Conservation (phyloP, 2,329 filamentous ascomycete genomes). For the Lachnellula cervina region DNA sequence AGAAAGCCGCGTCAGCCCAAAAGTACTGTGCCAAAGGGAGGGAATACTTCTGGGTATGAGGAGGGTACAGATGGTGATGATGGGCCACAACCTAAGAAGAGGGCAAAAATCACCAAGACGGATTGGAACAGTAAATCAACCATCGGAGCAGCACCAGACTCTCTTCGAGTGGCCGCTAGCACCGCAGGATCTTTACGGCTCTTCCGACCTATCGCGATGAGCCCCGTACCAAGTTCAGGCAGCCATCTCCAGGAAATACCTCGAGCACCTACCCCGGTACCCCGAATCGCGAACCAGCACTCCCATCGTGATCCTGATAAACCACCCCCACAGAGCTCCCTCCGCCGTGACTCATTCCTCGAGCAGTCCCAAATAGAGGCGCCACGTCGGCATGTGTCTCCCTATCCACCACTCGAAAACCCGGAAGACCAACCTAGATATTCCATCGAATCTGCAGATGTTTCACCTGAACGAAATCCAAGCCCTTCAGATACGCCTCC, state of each 20-base stretch:
- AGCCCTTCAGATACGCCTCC: conserved; percentile 64
- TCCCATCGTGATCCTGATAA: conserved; percentile 17
- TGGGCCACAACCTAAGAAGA: conserved; percentile 54
- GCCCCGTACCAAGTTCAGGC: conserved; percentile 41
- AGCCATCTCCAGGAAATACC: conserved; percentile 67
- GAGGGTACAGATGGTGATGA: conserved; percentile 46
- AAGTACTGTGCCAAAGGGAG: conserved; percentile 34
- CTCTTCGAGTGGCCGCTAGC: conserved; percentile 82
- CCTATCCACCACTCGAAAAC: conserved; percentile 35
- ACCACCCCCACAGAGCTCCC: conserved; percentile 39
- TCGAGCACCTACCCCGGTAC: conserved; percentile 72
- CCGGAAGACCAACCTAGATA: conserved; percentile 29
- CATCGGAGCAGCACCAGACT: conserved; percentile 71
- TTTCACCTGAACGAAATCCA: conserved; percentile 43
- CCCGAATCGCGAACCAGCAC: conserved; percentile 39
- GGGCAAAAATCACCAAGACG: conserved; percentile 71
- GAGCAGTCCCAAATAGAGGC: conserved; percentile 35
- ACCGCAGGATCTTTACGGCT: conserved; percentile 83
- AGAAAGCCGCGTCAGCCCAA: conserved; percentile 19
- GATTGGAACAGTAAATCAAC: conserved; percentile 67
- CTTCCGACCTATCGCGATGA: conserved; percentile 65
- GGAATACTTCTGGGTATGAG: conserved; percentile 72
- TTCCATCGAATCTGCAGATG: conserved; percentile 41
- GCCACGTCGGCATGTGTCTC: conserved; percentile 34
- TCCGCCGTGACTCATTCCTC: conserved; percentile 58